Percentiles rank a stretch among this genome's conserved stretches.
Evolutionary conservation across 2,329 filamentous ascomycete species (phyloP).

Genomic region (Penicillium sp.): DNA sequence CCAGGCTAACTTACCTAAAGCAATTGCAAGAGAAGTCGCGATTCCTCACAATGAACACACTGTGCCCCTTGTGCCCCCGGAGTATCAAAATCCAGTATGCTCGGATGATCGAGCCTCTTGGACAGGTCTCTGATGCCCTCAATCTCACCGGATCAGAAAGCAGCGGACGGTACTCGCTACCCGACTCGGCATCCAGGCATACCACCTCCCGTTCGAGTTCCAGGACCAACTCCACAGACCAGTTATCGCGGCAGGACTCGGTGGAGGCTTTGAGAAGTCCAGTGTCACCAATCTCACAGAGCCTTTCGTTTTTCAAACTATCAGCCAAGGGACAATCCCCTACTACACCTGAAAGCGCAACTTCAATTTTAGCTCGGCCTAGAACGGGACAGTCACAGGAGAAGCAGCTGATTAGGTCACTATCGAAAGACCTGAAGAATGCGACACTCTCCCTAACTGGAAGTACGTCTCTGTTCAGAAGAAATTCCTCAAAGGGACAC

Average conservation of each 20-base stretch:
- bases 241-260: conserved; percentile 25
- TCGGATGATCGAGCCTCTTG: conserved; percentile 41
- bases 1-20: conserved; percentile 13
- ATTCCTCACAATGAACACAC: conserved; percentile 29
- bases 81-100: conserved; percentile 38
- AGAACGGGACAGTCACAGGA: conserved; percentile 19
- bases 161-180: conserved; percentile 23
- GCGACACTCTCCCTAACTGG: conserved; percentile 25
- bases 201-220: conserved; percentile 30
- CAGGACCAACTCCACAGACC: conserved; percentile 29
- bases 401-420: conserved; percentile 22
- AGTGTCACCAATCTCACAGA: conserved; percentile 20
- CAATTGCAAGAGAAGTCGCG: conserved; percentile 26
- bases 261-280: conserved; percentile 23
- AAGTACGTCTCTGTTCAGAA: conserved; percentile 28
- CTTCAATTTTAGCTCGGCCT: conserved; percentile 14
- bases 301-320: conserved; percentile 20
- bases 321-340: conserved; percentile 21
- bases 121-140: conserved; percentile 30
- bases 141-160: conserved; percentile 25
- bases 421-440: conserved; percentile 28
- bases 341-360: conserved; percentile 19
- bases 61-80: conserved; percentile 38
- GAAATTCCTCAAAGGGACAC: conserved; percentile 24
- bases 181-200: conserved; percentile 23